A percentile compares a stretch with the other conserved stretches of the same genome.
phyloP scores from a whole-genome alignment of 2,329 filamentous ascomycete genomes.

The Erysiphe pulchra region DNA sequence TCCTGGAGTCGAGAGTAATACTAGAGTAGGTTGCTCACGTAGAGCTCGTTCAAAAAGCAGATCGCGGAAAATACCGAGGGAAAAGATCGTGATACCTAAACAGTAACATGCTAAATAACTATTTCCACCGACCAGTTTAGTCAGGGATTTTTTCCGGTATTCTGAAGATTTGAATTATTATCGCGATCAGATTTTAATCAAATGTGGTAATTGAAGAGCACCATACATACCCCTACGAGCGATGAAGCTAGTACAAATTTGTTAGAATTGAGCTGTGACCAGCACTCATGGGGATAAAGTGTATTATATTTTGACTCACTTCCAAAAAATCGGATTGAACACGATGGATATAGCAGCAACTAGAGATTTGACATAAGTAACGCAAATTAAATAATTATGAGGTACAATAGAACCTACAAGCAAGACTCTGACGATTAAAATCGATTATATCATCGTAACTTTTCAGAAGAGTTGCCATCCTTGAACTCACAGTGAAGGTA shows the following conservation, averaged over 20 bases:
- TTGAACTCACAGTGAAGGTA: no score
- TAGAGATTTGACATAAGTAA: slow-evolving; percentile 16
- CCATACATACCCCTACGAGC: slow-evolving; percentile 54
- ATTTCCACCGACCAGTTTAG: slow-evolving; percentile 60
- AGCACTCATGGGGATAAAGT: not conserved
- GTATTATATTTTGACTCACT: slow-evolving; percentile 34
- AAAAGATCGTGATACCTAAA: slow-evolving; percentile 75
- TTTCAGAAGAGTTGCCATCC: slow-evolving; percentile 10
- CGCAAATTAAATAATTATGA: not conserved
- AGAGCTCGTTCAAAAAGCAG: slow-evolving; percentile 68
- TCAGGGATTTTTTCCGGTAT: slow-evolving; percentile 75
- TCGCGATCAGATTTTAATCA: slow-evolving; percentile 3
- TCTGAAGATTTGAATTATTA: slow-evolving; percentile 24
- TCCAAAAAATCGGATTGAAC: slow-evolving; percentile 99
- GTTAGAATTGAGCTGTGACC: not conserved
- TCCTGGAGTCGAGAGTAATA: slow-evolving; percentile 34
- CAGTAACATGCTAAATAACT: slow-evolving; percentile 65
- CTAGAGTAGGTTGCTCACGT: slow-evolving; percentile 46
- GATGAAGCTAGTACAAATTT: slow-evolving; percentile 35
- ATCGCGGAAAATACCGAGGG: slow-evolving; percentile 71
- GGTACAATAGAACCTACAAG: slow-evolving; percentile 23
- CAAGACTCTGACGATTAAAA: slow-evolving; percentile 38
- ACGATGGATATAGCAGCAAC: slow-evolving; percentile 61
- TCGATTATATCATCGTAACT: slow-evolving; percentile 22
- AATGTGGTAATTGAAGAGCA: slow-evolving; percentile 4